Base-by-base conservation (phyloP, 2,329 filamentous ascomycete species). In the Arachnopeziza araneosa region DNA sequence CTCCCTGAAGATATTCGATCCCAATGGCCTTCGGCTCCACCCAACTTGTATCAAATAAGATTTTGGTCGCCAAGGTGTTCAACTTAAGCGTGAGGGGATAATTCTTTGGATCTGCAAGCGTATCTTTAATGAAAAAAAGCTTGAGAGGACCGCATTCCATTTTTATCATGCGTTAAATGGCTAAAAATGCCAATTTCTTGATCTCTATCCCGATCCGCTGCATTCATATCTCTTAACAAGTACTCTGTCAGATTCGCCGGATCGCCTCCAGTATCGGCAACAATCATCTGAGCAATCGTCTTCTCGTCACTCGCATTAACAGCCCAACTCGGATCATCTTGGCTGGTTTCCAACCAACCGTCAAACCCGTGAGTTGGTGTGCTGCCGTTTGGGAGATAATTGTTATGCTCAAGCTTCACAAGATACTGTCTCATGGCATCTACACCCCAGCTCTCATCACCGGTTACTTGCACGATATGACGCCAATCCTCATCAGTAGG, bases 1-100 rank as follows among this genome's bases (percentile, higher is more conserved):
- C 69, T 0, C 76, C 77, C 21, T 72, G 64, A 2, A 78, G 63
- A 57, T 74, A 79, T 57, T 79, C 73, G 3, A 79, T 71, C 2
- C 77, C 78, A 8, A 73, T 70, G 5, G 76, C 74, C 60, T 70
- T 69, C 24, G 74, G 74, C 22, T 62, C 63, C 52, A 60, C 55
- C 52, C 58, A 63, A 67, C 61, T 64, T 50, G 67, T 66, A 17
- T 74, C 69, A 64, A 78, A 77, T 57, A 70, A 68, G 56, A 77
- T 64, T 61, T 76, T 75, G 26, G 74, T 49, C 1, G 75, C 76
- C n/a, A 78, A 57, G 5, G 64, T 61, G 49, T 64, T 59, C 17
- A 65, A 49, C 24, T 56, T 49, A 21, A 69, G 55, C 6, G 61
- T 62, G 17, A 69, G 57, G 8, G 57, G 54, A 52, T 69, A 69